phyloP scores from a whole-genome alignment of 1,139 yeast genomes.

The Taphrina betulina region DNA sequence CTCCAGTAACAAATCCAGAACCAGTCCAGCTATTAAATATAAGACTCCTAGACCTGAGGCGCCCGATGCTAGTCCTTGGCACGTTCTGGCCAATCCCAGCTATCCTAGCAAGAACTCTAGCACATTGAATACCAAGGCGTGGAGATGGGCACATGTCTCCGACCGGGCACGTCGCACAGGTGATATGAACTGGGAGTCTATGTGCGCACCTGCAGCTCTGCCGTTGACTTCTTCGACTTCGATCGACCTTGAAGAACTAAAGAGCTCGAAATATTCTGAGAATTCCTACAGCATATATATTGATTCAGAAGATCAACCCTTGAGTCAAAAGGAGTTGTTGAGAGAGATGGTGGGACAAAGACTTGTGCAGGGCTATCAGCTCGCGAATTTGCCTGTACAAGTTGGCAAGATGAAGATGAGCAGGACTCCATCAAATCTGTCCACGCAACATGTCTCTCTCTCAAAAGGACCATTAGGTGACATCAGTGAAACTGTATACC shows the following conservation, averaged over 20 bases:
- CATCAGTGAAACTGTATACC: constrained; percentile 62
- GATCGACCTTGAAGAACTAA: constrained; percentile 66
- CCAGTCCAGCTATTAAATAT: not conserved
- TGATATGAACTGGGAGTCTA: constrained; percentile 84
- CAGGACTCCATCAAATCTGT: not conserved
- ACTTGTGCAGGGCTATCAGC: constrained; percentile 82
- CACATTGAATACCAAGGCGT: constrained; percentile 50
- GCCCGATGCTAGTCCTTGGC: constrained; percentile 49
- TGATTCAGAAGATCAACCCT: constrained; percentile 54
- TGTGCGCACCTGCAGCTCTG: constrained; percentile 88
- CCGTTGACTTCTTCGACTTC: constrained; percentile 78
- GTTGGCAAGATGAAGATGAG: not conserved
- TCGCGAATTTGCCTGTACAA: constrained; percentile 49
- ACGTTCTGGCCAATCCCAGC: constrained; percentile 68
- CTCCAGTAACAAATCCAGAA: not conserved
- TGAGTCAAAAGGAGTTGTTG: constrained; percentile 63
- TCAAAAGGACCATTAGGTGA: constrained; percentile 48
- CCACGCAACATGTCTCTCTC: not conserved
- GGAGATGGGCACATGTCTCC: constrained; percentile 72
- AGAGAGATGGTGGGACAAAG: constrained; percentile 86
- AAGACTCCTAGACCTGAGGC: constrained; percentile 8
- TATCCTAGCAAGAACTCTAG: constrained; percentile 54
- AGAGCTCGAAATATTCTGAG: constrained; percentile 46
- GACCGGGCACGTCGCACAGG: constrained; percentile 41
- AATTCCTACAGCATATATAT: constrained; percentile 65